Conservation (phyloP, 1,139 yeast species). For the Ogataea hybrid region DNA sequence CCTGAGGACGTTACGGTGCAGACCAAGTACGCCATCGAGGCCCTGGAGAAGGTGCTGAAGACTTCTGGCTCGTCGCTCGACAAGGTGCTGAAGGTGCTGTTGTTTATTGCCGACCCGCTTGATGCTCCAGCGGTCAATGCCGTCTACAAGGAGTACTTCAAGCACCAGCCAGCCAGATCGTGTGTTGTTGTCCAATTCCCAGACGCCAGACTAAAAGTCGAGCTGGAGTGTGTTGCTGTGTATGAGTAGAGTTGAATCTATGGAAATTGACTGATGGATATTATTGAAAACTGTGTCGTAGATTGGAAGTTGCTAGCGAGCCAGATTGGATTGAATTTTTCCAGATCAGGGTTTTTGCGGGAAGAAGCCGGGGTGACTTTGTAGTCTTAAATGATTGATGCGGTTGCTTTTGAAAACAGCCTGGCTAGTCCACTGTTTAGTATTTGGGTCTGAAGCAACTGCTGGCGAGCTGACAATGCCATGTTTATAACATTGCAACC, state of each 20-base stretch:
- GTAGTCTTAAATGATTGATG: no score
- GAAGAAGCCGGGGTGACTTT: no score
- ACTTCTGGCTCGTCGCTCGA: conserved; percentile 47
- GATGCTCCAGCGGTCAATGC: conserved; percentile 46
- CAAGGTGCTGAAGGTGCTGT: conserved; percentile 49
- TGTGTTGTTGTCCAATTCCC: conserved; percentile 51
- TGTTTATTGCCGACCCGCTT: conserved; percentile 46
- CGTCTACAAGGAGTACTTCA: conserved; percentile 46
- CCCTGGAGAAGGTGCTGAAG: conserved; percentile 42
- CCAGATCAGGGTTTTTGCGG: no score
- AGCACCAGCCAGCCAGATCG: conserved; percentile 53
- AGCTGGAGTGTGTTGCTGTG: conserved; percentile 41
- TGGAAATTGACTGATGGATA: background rate
- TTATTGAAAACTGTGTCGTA: background rate
- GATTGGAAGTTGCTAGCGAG: background rate
- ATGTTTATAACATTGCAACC: no score
- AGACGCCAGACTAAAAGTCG: conserved; percentile 40
- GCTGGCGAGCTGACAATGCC: no score
- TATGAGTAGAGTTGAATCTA: background rate
- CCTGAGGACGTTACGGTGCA: conserved; percentile 42
- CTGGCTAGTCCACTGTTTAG: no score
- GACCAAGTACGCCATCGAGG: conserved; percentile 44
- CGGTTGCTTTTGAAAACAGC: no score
- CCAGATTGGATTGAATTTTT: no score
- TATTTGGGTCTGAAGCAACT: no score